Base-by-base conservation (phyloP, 2,329 filamentous ascomycete genomes). In the Penicillium fuscoglaucum region DNA sequence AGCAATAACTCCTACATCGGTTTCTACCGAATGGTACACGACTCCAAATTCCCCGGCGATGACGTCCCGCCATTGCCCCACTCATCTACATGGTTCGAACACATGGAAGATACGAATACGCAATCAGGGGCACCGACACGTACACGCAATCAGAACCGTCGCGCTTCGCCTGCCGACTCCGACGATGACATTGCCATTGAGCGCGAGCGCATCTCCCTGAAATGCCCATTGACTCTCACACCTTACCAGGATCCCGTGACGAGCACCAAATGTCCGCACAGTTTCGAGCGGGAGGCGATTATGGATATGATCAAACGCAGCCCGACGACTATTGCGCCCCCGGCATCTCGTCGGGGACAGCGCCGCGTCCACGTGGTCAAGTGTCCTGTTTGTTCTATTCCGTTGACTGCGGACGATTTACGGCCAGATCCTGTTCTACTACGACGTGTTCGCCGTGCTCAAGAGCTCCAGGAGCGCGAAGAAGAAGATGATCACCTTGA, bases 1-100 rank as follows among this genome's bases (percentile, higher is more conserved):
- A 74, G 78, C 9, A 79, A 88, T 67, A 84, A 87, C 63, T 76
- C 80, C 52, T 90, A 90, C 72, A 76, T 80, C 48, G 78, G 79
- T 24, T 90, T 88, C 78, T 84, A 85, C 68, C 76, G 78, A 9
- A 73, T 83, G n/a, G 78, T 88, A 3, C 86, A 88, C 69, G 84
- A 88, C 63, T 81, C 85, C 29, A 80, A 80, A 49, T 76, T 85
- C 61, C 79, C 78, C 1, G 79, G 79, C n/a, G 78, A 83, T 52
- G 76, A 81, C 3, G 80, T 80, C 1, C 80, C 82, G 4, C 79
- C 80, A 0, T 68, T 87, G 17, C 83, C 86, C 0, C 79, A 84
- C 51, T 72, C 82, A 10, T 82, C 80, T 13, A 83, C 84, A 12
- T 90, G 87, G 87, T 90, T 90, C 68, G 69, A 75, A 4, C 78